Evolutionary conservation across 1,139 yeast genomes (phyloP), one percentile per base, ranked within the genome.

Genomic region (Lodderomyces margitis): DNA sequence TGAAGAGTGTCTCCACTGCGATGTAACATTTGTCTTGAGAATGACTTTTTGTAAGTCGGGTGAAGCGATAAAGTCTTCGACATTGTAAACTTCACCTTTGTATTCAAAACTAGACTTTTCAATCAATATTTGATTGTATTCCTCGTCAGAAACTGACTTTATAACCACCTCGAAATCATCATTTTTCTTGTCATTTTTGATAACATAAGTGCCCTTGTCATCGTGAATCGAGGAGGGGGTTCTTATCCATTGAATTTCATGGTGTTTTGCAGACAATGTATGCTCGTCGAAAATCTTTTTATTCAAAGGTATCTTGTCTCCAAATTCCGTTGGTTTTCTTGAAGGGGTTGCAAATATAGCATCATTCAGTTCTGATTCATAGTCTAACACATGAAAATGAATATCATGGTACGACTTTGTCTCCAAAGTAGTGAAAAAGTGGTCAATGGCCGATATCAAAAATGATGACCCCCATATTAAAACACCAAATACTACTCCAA

Each of bases 1-100:
- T 1, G 81, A 66, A 2, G 97, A 91, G 57, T 89, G 92, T 49
- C 98, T 74, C 80, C 87, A 91, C 52, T 78, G 75, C 39, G 71
- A 66, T 24, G 70, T 65, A 10, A 68, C 55, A 52, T 87, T 74
- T 0, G 87, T 74, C 36, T 61, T 73, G 31, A 85, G 61, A 27
- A 84, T 53, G 0, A 86, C 84, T 48, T 62, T 66, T 31, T 66
- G 58, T 55, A 84, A 68, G 59, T 84, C 77, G 21, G 89, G 87
- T 19, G 88, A 81, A 1, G 88, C 83, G 3, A 66, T 66, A 36
- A 83, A 66, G 20, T 63, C 62, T 38, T 77, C 81, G 21, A 85
- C 75, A 2, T 62, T 64, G 51, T 75, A 78, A n/a, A 57, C 58
- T 1, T 46, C 42, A 1, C 64, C 73, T 1, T 70, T 61, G 46